A percentile compares a stretch with the other conserved stretches of the same genome.
phyloP scores from a whole-genome alignment of 129 eudicot species.

The Helichrysum umbraculigerum region DNA sequence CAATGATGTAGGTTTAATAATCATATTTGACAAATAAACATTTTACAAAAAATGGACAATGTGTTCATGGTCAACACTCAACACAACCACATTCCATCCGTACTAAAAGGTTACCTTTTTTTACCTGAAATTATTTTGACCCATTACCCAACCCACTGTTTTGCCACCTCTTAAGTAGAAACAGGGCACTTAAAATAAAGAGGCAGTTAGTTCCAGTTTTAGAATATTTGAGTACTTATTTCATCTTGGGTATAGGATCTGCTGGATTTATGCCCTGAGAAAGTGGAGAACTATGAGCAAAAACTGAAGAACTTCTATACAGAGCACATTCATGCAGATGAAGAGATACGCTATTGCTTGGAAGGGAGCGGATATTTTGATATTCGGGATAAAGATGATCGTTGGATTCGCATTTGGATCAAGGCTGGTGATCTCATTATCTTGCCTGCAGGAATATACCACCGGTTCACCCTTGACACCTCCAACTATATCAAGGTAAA shows the following conservation, averaged over 20 bases:
- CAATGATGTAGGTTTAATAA: not conserved
- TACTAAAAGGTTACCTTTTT: not conserved
- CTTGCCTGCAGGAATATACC: constrained; percentile 92
- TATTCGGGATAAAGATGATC: constrained; percentile 79
- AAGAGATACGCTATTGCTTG: constrained; percentile 90
- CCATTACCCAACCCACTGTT: not conserved
- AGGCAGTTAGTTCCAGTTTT: not conserved
- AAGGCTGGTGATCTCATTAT: constrained; percentile 81
- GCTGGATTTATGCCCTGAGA: constrained; percentile 92
- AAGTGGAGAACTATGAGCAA: constrained; percentile 88
- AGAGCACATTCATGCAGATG: constrained; percentile 88
- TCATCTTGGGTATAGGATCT: constrained; percentile 51
- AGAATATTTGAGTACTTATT: not conserved
- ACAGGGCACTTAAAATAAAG: not conserved
- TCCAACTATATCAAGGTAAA: constrained; percentile 83
- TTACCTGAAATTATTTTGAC: not conserved
- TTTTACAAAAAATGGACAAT: not conserved
- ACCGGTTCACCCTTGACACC: constrained; percentile 90
- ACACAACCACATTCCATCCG: not conserved
- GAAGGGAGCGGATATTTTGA: constrained; percentile 97
- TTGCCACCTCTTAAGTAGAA: not conserved
- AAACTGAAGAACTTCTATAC: constrained; percentile 85
- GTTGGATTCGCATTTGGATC: constrained; percentile 88
- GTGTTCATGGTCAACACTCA: not conserved
- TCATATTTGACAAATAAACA: not conserved